Percentiles rank a stretch among this genome's conserved stretches.
These are phyloP conservation scores for Cocos nucifera DNA, from an alignment of 176 grass and related monocot genomes.

Conservation along the genomic window DNA sequence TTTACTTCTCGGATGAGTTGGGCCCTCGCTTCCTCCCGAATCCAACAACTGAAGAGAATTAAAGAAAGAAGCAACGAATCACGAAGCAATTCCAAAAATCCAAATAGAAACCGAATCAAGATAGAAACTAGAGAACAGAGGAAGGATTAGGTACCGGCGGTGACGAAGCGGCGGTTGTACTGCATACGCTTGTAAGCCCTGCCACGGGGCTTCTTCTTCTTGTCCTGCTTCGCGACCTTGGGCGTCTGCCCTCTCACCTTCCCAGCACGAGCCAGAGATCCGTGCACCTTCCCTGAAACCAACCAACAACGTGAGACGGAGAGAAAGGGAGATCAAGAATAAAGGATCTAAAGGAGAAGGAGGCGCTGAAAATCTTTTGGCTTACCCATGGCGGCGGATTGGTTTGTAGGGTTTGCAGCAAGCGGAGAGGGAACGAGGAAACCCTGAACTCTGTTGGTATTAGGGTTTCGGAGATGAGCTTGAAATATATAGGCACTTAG, in stretches of 20 bases:
- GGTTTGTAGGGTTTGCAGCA: no score
- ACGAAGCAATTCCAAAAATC: no score
- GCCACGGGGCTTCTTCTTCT: slow-evolving; percentile 5
- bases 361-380: no score
- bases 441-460: no score
- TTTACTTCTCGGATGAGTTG: neutral
- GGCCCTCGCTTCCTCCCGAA: slow-evolving; percentile 15
- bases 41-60: slow-evolving; percentile 11
- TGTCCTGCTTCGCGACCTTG: slow-evolving; percentile 15
- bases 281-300: slow-evolving; percentile 15
- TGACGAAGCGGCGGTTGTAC: slow-evolving; percentile 18
- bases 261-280: slow-evolving; percentile 10
- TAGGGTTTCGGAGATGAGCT: no score
- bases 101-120: neutral
- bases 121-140: neutral
- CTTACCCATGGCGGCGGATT: no score
- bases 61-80: no score
- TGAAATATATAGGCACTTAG: no score
- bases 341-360: no score
- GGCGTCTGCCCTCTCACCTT: slow-evolving; percentile 18
- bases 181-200: slow-evolving; percentile 10
- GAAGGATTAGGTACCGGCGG: neutral
- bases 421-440: no score
- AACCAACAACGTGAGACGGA: no score
- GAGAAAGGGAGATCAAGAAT: no score